These are phyloP conservation scores for Huiozyma naganishii DNA, from an alignment of 805 yeast species.

Conservation along the genomic window DNA sequence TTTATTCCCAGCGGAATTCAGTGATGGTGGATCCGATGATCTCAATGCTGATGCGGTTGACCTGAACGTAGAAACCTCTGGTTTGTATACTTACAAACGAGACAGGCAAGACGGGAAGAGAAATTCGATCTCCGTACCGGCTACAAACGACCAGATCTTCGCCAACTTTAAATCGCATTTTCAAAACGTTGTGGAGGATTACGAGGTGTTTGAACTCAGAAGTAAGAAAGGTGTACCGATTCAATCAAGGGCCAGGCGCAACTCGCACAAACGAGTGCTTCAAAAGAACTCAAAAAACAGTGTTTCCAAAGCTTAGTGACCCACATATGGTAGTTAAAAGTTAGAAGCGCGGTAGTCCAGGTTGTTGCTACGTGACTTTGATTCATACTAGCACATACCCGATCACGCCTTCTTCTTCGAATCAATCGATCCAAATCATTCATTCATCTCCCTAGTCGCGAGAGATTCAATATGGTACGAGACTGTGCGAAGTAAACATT, in stretches of 20 bases:
- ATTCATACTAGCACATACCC: too few relatives aligned
- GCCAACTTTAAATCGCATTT: slow-evolving; percentile 22
- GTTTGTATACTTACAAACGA: background rate
- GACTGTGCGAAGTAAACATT: too few relatives aligned
- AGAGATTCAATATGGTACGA: too few relatives aligned
- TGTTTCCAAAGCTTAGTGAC: background rate
- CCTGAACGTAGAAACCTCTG: background rate
- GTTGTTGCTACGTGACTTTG: too few relatives aligned
- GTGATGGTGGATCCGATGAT: background rate
- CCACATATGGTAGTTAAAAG: too few relatives aligned
- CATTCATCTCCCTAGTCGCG: too few relatives aligned
- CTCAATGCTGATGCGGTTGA: background rate
- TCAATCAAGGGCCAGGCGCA: background rate
- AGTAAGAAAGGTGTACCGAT: background rate
- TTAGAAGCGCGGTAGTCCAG: too few relatives aligned
- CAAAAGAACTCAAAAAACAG: background rate
- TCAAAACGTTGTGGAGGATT: slow-evolving; percentile 20
- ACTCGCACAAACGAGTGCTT: background rate
- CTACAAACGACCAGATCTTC: slow-evolving; percentile 9
- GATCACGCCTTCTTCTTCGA: too few relatives aligned
- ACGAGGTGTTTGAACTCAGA: slow-evolving; percentile 19
- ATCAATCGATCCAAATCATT: too few relatives aligned
- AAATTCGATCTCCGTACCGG: background rate
- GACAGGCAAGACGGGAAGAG: background rate
- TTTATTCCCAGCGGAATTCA: slow-evolving; percentile 1